Percentiles rank a stretch among this genome's conserved stretches.
phyloP scores from a whole-genome alignment of 805 yeast species.

The Cyberlindnera meyerae region DNA sequence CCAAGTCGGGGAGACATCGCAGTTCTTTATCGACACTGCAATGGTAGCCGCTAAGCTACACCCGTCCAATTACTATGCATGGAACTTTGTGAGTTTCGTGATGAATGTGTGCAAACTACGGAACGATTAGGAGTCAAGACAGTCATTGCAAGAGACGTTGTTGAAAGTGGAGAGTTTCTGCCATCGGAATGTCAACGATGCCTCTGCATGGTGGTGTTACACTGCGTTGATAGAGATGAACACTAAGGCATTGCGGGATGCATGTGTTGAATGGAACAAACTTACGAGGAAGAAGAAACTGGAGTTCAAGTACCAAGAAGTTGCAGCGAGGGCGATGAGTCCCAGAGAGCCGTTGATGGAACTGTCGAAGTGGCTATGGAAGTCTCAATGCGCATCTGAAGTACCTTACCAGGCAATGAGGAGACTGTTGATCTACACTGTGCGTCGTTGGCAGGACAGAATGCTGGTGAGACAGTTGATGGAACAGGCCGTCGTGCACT shows the following conservation, averaged over 20 bases:
- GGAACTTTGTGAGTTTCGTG: conserved; percentile 33
- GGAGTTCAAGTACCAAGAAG: neutral
- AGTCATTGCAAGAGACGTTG: neutral
- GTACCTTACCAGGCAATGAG: conserved; percentile 22
- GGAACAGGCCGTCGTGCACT: conserved; percentile 19
- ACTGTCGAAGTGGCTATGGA: conserved; percentile 22
- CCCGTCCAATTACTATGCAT: conserved; percentile 35
- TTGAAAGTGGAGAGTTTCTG: conserved; percentile 22
- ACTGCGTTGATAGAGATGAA: conserved; percentile 10
- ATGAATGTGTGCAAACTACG: conserved; percentile 21
- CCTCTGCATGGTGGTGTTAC: conserved; percentile 33
- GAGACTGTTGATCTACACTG: conserved; percentile 12
- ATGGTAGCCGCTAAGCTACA: conserved; percentile 29
- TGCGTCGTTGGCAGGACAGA: conserved; percentile 13
- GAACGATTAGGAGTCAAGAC: too few relatives aligned
- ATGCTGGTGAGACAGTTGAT: conserved; percentile 14
- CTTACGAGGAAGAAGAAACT: conserved; percentile 1
- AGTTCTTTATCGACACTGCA: conserved; percentile 19
- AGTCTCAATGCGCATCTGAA: conserved; percentile 12
- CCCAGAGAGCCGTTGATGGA: conserved; percentile 9
- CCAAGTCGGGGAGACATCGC: neutral
- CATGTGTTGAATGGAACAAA: conserved; percentile 15
- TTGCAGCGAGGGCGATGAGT: conserved; percentile 7
- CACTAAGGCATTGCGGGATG: conserved; percentile 4
- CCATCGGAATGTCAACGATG: conserved; percentile 25